Evolutionary conservation across 2,329 filamentous ascomycete species (phyloP).

Genomic region (Meredithiella fracta): DNA sequence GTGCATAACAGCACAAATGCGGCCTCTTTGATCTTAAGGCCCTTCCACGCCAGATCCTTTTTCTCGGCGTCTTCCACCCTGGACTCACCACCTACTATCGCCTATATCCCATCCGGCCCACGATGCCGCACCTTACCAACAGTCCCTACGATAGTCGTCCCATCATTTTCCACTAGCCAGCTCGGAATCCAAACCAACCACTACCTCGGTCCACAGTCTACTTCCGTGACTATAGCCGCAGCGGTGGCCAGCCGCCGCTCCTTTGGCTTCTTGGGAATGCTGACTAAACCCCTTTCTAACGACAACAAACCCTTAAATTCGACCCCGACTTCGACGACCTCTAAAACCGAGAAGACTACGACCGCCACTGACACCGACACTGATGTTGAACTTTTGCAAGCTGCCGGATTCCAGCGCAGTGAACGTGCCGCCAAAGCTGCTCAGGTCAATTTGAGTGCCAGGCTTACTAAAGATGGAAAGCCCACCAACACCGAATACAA

Average conservation of each 20-base stretch:
- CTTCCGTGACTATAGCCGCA: conserved; percentile 1
- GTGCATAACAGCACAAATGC: not conserved
- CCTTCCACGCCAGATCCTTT: not conserved
- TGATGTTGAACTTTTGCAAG: conserved; percentile 27
- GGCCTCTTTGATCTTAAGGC: not conserved
- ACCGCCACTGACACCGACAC: conserved; percentile 16
- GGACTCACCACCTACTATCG: not conserved
- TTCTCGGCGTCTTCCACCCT: not conserved
- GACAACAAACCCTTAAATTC: not conserved
- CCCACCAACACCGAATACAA: conserved; percentile 32
- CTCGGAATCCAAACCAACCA: not conserved
- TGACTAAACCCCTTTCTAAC: conserved; percentile 3
- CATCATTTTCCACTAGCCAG: not conserved
- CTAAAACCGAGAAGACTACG: conserved; percentile 5
- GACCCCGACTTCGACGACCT: conserved; percentile 1
- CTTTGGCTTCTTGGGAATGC: conserved; percentile 4
- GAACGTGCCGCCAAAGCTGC: conserved; percentile 77
- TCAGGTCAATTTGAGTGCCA: conserved; percentile 76
- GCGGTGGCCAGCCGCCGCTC: conserved; percentile 1
- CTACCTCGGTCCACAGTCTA: not conserved
- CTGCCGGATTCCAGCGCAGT: conserved; percentile 42
- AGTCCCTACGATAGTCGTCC: not conserved
- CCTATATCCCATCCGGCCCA: not conserved
- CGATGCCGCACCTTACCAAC: not conserved
- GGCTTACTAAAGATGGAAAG: conserved; percentile 68